Conservation (phyloP, 2,329 filamentous ascomycete species). For the Colletotrichum musae region DNA sequence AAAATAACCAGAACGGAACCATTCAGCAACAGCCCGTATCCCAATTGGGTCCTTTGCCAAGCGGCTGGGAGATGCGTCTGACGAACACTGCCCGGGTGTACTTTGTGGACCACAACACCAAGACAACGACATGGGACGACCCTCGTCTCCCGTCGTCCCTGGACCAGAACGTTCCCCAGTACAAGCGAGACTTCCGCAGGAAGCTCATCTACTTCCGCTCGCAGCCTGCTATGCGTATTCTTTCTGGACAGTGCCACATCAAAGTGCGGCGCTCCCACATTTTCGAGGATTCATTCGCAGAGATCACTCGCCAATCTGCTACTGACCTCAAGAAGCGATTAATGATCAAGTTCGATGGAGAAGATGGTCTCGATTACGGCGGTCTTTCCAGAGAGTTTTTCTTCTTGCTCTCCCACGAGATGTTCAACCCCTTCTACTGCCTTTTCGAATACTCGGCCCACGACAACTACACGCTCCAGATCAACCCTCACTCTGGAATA, state of each 20-base stretch:
- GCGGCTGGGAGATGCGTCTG: conserved; percentile 99
- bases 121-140: conserved; percentile 99
- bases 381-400: conserved; percentile 99
- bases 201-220: conserved; percentile 99
- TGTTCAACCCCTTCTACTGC: conserved; percentile 99
- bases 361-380: conserved; percentile 97
- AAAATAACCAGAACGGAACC: conserved; percentile 85
- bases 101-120: conserved; percentile 99
- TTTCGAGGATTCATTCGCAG: conserved; percentile 98
- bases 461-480: conserved; percentile 99
- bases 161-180: conserved; percentile 98
- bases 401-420: conserved; percentile 98
- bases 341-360: conserved; percentile 99
- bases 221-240: conserved; percentile 94
- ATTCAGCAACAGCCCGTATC: conserved; percentile 99
- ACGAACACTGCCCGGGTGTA: conserved; percentile 98
- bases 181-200: conserved; percentile 98
- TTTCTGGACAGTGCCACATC: conserved; percentile 97
- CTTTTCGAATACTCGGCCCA: conserved; percentile 99
- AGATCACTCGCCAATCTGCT: conserved; percentile 96
- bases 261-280: conserved; percentile 97
- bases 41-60: conserved; percentile 93
- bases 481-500: conserved; percentile 99
- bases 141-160: conserved; percentile 94
- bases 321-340: conserved; percentile 97